phyloP scores from a whole-genome alignment of 2,329 filamentous ascomycete genomes.

The Ceratocystis diversiconidia region DNA sequence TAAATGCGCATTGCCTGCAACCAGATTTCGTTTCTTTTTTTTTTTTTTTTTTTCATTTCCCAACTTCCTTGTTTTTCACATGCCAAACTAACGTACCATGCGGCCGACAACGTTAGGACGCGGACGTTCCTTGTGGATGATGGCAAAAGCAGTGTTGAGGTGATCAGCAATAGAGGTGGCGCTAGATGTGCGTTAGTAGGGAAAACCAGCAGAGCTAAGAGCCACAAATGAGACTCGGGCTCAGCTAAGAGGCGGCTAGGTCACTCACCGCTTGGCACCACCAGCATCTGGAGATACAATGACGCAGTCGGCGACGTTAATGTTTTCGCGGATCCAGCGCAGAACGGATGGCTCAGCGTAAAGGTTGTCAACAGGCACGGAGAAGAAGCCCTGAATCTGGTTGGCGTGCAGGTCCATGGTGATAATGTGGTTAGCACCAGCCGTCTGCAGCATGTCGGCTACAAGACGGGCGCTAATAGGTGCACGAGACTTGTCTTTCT shows the following conservation, averaged over 20 bases:
- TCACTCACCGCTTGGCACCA: slow-evolving; percentile 58
- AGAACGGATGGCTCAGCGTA: slow-evolving; percentile 89
- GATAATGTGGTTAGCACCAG: slow-evolving; percentile 55
- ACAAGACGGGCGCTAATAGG: slow-evolving; percentile 92
- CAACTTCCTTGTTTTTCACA: too few relatives aligned
- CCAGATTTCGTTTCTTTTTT: neutral
- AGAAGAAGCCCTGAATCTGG: slow-evolving; percentile 95
- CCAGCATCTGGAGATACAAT: slow-evolving; percentile 93
- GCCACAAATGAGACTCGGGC: too few relatives aligned
- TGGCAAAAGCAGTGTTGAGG: slow-evolving; percentile 76
- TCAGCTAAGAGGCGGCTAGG: too few relatives aligned
- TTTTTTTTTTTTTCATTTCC: too few relatives aligned
- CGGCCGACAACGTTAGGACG: slow-evolving; percentile 74
- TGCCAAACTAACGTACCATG: slow-evolving; percentile 41
- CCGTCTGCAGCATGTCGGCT: slow-evolving; percentile 93
- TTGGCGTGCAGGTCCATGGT: slow-evolving; percentile 93
- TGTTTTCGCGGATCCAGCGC: slow-evolving; percentile 79
- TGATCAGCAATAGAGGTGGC: slow-evolving; percentile 88
- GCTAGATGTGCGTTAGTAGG: slow-evolving; percentile 17
- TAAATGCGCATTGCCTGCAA: neutral
- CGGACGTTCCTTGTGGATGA: slow-evolving; percentile 93
- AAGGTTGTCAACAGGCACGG: slow-evolving; percentile 59
- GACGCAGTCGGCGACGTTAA: slow-evolving; percentile 68
- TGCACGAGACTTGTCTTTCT: slow-evolving; percentile 88
- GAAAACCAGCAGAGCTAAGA: neutral